These are phyloP conservation scores for Fusarium luffae DNA, from an alignment of 2,329 filamentous ascomycete species.

Conservation along the genomic window DNA sequence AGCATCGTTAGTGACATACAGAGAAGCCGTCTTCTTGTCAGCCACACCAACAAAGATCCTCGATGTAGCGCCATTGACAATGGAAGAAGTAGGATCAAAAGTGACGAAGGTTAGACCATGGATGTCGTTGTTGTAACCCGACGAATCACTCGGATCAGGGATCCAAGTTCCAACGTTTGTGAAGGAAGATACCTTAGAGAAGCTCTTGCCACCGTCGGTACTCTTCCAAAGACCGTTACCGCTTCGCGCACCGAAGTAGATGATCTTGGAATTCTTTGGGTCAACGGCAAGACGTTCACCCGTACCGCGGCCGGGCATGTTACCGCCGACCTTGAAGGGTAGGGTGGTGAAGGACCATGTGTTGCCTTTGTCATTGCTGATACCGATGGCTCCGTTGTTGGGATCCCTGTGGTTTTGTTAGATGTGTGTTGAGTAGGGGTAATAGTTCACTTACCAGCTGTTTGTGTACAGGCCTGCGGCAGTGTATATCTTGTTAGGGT, in stretches of 20 bases:
- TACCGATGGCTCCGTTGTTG: slow-evolving; percentile 64
- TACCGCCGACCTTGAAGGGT: slow-evolving; percentile 70
- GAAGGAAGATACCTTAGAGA: slow-evolving; percentile 63
- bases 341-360: slow-evolving; percentile 63
- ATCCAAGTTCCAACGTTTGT: slow-evolving; percentile 62
- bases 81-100: slow-evolving; percentile 64
- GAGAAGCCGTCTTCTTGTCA: slow-evolving; percentile 62
- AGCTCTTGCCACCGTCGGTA: slow-evolving; percentile 65
- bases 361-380: slow-evolving; percentile 63
- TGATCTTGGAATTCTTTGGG: slow-evolving; percentile 65
- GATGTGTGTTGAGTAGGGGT: fast-evolving
- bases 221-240: slow-evolving; percentile 70
- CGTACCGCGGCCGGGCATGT: slow-evolving; percentile 70
- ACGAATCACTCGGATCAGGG: slow-evolving; percentile 57
- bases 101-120: slow-evolving; percentile 64
- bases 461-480: slow-evolving; percentile 70
- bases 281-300: slow-evolving; percentile 69
- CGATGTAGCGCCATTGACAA: slow-evolving; percentile 60
- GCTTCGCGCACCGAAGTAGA: slow-evolving; percentile 69
- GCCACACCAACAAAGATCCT: slow-evolving; percentile 68
- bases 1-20: slow-evolving; percentile 65
- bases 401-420: slow-evolving; percentile 55
- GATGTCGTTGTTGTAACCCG: slow-evolving; percentile 58
- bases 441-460: slow-evolving; percentile 49
- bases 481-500: slow-evolving; percentile 63